Conservation (phyloP, 2,329 filamentous ascomycete species). For the Colletotrichum scovillei region DNA sequence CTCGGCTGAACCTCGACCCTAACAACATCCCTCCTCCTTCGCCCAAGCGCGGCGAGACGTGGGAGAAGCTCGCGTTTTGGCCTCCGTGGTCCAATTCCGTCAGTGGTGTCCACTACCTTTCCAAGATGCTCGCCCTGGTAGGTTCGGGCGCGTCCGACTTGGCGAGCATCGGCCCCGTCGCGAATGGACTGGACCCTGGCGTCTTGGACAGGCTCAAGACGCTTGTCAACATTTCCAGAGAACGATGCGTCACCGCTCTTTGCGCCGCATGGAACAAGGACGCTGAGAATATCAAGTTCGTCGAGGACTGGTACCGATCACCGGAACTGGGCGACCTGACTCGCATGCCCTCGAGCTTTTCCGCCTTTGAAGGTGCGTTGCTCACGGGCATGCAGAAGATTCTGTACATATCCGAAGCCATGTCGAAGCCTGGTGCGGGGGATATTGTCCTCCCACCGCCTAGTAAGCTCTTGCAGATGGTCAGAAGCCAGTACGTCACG, state of each 20-base stretch:
- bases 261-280: constrained; percentile 94
- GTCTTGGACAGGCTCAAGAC: constrained; percentile 78
- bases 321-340: constrained; percentile 88
- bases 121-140: constrained; percentile 82
- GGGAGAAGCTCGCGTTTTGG: constrained; percentile 97
- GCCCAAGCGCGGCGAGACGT: constrained; percentile 82
- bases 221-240: constrained; percentile 82
- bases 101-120: constrained; percentile 90
- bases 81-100: constrained; percentile 92
- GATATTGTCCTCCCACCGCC: constrained; percentile 88
- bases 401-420: constrained; percentile 89
- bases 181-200: constrained; percentile 60
- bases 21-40: constrained; percentile 81
- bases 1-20: constrained; percentile 83
- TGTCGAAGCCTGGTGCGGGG: constrained; percentile 76
- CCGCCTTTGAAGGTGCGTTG: constrained; percentile 85
- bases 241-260: constrained; percentile 86
- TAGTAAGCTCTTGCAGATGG: constrained; percentile 88
- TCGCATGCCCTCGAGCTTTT: constrained; percentile 88
- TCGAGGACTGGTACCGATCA: constrained; percentile 94
- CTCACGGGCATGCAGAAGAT: constrained; percentile 94
- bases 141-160: constrained; percentile 91
- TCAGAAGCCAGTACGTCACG: constrained; percentile 90
- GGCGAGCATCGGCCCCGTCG: constrained; percentile 77
- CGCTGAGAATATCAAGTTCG: constrained; percentile 88